These are phyloP conservation scores for Verticillium nubilum DNA, from an alignment of 2,329 filamentous ascomycete species.

Conservation along the genomic window DNA sequence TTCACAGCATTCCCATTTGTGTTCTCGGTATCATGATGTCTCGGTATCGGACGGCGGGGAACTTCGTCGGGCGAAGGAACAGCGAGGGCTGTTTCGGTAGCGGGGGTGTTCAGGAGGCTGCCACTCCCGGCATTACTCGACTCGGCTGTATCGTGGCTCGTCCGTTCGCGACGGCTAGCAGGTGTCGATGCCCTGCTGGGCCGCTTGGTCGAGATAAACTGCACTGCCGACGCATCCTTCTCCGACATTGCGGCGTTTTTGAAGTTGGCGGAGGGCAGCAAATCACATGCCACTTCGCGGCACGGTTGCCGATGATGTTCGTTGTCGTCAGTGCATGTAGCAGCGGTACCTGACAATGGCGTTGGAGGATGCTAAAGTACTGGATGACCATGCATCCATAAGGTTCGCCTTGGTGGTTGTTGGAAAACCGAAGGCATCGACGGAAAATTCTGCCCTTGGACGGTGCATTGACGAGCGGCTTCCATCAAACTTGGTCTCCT, in stretches of 20 bases:
- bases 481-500: background rate
- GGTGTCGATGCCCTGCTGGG: conserved; percentile 8
- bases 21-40: conserved; percentile 13
- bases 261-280: background rate
- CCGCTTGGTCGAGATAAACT: conserved; percentile 5
- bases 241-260: conserved; percentile 15
- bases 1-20: conserved; percentile 12
- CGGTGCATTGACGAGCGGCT: background rate
- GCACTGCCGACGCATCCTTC: conserved; percentile 10
- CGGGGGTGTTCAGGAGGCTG: conserved; percentile 18
- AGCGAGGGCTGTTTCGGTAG: conserved; percentile 11
- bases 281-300: conserved; percentile 12
- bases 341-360: background rate
- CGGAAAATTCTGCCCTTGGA: background rate
- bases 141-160: conserved; percentile 38
- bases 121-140: conserved; percentile 28
- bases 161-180: conserved; percentile 23
- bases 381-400: background rate
- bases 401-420: background rate
- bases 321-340: background rate
- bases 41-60: conserved; percentile 3
- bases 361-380: background rate
- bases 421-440: background rate
- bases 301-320: background rate
- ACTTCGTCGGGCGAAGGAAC: conserved; percentile 6